Evolutionary conservation across 108 stramenopile species (phyloP), one percentile per base, ranked within the genome.

Genomic region (Skeletonema grethae): DNA sequence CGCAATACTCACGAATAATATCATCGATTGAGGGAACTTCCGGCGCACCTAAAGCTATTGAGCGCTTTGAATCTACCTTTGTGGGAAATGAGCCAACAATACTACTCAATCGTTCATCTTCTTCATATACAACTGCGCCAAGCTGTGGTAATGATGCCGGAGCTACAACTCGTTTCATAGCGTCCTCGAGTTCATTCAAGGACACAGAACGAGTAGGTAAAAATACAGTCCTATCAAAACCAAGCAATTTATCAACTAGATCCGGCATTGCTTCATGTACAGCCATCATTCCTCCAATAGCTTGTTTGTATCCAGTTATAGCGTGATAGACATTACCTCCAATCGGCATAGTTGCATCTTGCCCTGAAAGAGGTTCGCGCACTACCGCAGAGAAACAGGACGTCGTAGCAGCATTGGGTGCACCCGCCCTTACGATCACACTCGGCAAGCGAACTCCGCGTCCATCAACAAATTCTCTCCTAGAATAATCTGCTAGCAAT

Each of bases 151-250:
- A 1, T 1, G 74, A 70, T 13, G 62, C 72, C 32, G 65, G 59
- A 16, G 63, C 31, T 7, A 85, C 70, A 31, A 80, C 70, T n/a
- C 53, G 56, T 22, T 29, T n/a, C 69, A 76, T 66, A 28, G 86
- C 84, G 1, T 76, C 75, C 31, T 76, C 70, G 31, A 87, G 66
- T 32, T 85, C 63, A 8, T 48, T 29, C 57, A 87, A 63, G 1
- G 79, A 80, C 7, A 87, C 72, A 12, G 84, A 41, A 15, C 60
- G 63, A 0, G 84, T 70, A 7, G 84, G 86, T 24, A 87, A 50
- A 64, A 87, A 87, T 4, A 87, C 82, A 4, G 86, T 87, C 65
- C 86, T 53, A 80, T 87, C 86, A 67, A 63, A 83, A 4, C 86
- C 86, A 22, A 87, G 62, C 57, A 82, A 55, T 3, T 38, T 32